Percentiles rank a stretch among this genome's conserved stretches.
Conservation (phyloP, 139 green algal species). For the Edaphochlamys debaryana region DNA sequence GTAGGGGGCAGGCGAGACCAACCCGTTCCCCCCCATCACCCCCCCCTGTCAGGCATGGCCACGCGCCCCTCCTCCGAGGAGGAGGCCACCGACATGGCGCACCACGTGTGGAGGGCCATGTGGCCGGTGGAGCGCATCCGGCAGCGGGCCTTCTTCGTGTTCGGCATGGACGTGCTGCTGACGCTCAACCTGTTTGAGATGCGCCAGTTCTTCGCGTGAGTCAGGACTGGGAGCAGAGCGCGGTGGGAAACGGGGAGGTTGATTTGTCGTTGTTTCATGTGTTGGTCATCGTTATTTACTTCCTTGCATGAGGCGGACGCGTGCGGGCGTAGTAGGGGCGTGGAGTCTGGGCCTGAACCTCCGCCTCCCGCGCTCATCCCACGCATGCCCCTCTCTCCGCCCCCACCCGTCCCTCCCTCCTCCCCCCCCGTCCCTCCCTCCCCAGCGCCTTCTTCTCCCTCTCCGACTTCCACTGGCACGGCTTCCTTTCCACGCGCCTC, state of each 20-base stretch:
- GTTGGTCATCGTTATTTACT: not conserved
- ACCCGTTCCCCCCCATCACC: not conserved
- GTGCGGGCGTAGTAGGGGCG: too few species aligned
- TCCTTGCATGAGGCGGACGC: too few species aligned
- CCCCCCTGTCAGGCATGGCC: slow-evolving; percentile 9
- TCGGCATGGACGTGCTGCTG: slow-evolving; percentile 96
- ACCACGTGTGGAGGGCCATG: slow-evolving; percentile 81
- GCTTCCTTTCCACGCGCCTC: slow-evolving; percentile 92
- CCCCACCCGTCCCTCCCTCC: too few species aligned
- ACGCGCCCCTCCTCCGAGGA: slow-evolving; percentile 56
- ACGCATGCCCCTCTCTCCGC: too few species aligned
- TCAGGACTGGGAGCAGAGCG: too few species aligned
- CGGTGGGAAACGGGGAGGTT: too few species aligned
- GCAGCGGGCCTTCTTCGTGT: slow-evolving; percentile 95
- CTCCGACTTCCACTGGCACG: slow-evolving; percentile 92
- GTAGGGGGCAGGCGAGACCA: too few species aligned
- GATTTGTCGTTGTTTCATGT: too few species aligned
- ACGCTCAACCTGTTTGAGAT: slow-evolving; percentile 76
- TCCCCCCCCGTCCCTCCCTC: too few species aligned
- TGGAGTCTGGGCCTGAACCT: too few species aligned
- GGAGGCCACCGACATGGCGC: slow-evolving; percentile 66
- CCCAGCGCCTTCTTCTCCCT: slow-evolving; percentile 93
- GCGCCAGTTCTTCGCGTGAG: slow-evolving; percentile 88
- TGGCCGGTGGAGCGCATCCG: slow-evolving; percentile 91
- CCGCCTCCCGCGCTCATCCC: too few species aligned